A percentile compares a stretch with the other conserved stretches of the same genome.
These are phyloP conservation scores for Exophiala calicioides DNA, from an alignment of 2,329 filamentous ascomycete species.

Conservation along the genomic window DNA sequence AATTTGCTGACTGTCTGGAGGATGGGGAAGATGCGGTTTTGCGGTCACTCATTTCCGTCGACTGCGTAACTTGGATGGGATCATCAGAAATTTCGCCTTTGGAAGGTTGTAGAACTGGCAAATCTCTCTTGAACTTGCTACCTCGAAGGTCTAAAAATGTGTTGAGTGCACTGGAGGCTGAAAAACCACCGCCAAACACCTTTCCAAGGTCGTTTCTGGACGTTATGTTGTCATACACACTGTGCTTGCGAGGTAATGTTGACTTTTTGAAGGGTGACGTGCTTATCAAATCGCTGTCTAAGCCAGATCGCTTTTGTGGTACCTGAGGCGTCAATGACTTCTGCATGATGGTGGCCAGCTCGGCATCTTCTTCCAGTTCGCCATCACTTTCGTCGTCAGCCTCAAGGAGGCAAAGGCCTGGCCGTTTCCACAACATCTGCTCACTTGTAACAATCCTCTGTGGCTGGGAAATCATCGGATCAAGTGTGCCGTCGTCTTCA, in stretches of 20 bases:
- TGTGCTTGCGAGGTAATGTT: too few relatives aligned
- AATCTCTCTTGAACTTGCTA: slow-evolving; percentile 23
- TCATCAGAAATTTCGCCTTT: slow-evolving; percentile 19
- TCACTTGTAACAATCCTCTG: slow-evolving; percentile 20
- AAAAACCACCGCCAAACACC: slow-evolving; percentile 7
- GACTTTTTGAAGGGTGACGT: background rate
- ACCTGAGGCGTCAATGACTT: background rate
- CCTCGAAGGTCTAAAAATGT: slow-evolving; percentile 29
- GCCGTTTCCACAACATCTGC: slow-evolving; percentile 28
- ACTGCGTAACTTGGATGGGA: slow-evolving; percentile 27
- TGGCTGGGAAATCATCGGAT: slow-evolving; percentile 1
- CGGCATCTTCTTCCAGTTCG: slow-evolving; percentile 15
- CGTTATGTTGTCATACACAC: too few relatives aligned
- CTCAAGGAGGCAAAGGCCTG: slow-evolving; percentile 25
- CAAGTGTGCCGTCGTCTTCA: slow-evolving; percentile 3
- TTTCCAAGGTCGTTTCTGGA: too few relatives aligned
- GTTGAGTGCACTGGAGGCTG: slow-evolving; percentile 21
- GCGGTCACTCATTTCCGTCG: background rate
- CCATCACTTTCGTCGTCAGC: slow-evolving; percentile 16
- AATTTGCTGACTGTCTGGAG: too few relatives aligned
- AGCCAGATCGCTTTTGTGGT: slow-evolving; percentile 12
- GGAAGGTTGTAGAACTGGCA: background rate
- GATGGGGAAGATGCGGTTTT: background rate
- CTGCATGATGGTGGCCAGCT: slow-evolving; percentile 2
- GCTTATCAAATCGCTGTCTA: background rate